These are phyloP conservation scores for Umbelopsis sp. DNA, from an alignment of 192 early-diverging fungal genomes.

Conservation along the genomic window DNA sequence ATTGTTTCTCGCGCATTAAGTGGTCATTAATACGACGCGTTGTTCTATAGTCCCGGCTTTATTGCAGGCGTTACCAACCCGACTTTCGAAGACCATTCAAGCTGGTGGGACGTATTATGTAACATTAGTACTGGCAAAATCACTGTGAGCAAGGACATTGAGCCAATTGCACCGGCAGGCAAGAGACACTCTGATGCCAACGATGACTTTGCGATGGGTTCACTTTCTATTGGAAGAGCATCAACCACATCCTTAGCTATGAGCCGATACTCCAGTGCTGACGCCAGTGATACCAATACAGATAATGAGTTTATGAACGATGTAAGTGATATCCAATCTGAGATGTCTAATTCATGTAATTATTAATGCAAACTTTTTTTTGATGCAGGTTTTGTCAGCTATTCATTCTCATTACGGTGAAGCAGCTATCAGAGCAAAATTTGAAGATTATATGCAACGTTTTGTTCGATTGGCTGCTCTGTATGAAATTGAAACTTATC, in stretches of 20 bases:
- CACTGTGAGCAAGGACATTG: constrained; percentile 80
- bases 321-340: constrained; percentile 31
- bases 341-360: constrained; percentile 15
- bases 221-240: constrained; percentile 13
- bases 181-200: constrained; percentile 21
- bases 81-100: constrained; percentile 89
- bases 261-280: not conserved
- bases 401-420: constrained; percentile 88
- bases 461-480: constrained; percentile 80
- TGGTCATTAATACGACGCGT: not conserved
- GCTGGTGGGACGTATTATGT: constrained; percentile 97
- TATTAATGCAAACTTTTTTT: constrained; percentile 11
- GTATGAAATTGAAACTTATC: constrained; percentile 73
- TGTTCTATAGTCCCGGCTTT: constrained; percentile 69
- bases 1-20: not conserved
- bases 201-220: constrained; percentile 8
- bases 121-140: constrained; percentile 94
- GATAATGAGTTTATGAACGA: constrained; percentile 64
- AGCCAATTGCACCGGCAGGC: constrained; percentile 17
- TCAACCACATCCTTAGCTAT: not conserved
- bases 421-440: constrained; percentile 81
- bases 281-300: constrained; percentile 19
- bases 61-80: constrained; percentile 97
- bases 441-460: constrained; percentile 85
- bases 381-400: constrained; percentile 65